Conservation (phyloP, 495 filamentous ascomycete genomes). For the Aspergillus bertholletiae region DNA sequence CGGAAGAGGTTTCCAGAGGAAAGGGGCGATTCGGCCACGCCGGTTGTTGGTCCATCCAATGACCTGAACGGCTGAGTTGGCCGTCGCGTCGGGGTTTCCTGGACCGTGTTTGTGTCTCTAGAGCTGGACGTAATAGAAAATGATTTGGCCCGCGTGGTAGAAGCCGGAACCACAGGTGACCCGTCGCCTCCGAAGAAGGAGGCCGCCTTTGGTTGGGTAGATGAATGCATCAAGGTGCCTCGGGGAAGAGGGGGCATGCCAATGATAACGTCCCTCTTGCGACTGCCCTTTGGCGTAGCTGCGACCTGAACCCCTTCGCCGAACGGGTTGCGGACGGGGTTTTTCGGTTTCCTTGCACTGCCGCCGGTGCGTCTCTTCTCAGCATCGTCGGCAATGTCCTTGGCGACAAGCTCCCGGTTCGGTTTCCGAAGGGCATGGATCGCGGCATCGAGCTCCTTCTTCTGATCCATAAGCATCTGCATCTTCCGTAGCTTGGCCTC, state of each 20-base stretch:
- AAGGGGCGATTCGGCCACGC: slow-evolving; percentile 9
- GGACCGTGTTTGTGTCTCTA: slow-evolving; percentile 26
- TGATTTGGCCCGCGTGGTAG: slow-evolving; percentile 15
- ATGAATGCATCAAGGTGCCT: slow-evolving; percentile 19
- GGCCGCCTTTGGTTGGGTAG: slow-evolving; percentile 1
- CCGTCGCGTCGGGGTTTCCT: slow-evolving; percentile 54
- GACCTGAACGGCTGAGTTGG: slow-evolving; percentile 33
- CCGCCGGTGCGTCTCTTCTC: slow-evolving; percentile 50
- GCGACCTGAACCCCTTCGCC: slow-evolving; percentile 64
- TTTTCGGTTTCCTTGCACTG: slow-evolving; percentile 55
- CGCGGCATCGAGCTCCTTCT: slow-evolving; percentile 78
- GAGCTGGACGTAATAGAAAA: slow-evolving; percentile 12
- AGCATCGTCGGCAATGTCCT: slow-evolving; percentile 66
- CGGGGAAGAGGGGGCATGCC: slow-evolving; percentile 32
- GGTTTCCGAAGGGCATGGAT: slow-evolving; percentile 83
- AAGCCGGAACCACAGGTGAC: slow-evolving; percentile 17
- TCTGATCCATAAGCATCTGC: slow-evolving; percentile 58
- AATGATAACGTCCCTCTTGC: slow-evolving; percentile 34
- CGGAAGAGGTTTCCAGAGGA: slow-evolving; percentile 29
- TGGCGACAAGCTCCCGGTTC: slow-evolving; percentile 73
- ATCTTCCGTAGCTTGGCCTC: slow-evolving; percentile 71
- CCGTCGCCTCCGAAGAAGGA: slow-evolving; percentile 15
- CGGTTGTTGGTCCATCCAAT: slow-evolving; percentile 9
- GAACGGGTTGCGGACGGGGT: slow-evolving; percentile 58
- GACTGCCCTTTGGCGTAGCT: slow-evolving; percentile 65